Conservation (phyloP, 2,329 filamentous ascomycete genomes). For the Aspergillus niger region DNA sequence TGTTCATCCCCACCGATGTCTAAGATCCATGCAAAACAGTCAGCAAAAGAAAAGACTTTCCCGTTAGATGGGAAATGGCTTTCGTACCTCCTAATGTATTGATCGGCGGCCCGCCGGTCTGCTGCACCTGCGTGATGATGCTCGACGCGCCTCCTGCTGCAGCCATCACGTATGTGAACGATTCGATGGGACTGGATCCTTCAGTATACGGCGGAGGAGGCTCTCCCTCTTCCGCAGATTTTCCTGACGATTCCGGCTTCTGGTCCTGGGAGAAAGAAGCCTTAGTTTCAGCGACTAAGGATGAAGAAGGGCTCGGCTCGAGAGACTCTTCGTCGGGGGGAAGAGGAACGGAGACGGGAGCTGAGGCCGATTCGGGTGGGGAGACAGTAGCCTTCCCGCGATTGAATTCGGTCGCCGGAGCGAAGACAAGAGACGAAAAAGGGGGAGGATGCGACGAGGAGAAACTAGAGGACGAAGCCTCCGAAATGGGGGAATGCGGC, state of each 20-base stretch:
- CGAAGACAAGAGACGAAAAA: conserved; percentile 65
- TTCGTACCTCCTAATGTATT: conserved; percentile 82
- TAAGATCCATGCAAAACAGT: conserved; percentile 34
- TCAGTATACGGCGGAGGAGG: conserved; percentile 95
- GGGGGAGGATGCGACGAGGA: conserved; percentile 61
- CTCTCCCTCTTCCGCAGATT: conserved; percentile 77
- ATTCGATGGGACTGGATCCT: conserved; percentile 84
- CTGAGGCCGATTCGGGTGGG: conserved; percentile 50
- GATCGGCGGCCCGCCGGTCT: conserved; percentile 80
- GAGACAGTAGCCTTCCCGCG: conserved; percentile 46
- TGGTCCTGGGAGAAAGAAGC: conserved; percentile 78
- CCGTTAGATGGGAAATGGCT: neutral
- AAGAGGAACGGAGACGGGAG: conserved; percentile 55
- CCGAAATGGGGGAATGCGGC: conserved; percentile 39
- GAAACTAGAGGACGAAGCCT: conserved; percentile 50
- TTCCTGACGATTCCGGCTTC: conserved; percentile 73
- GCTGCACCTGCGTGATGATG: conserved; percentile 98
- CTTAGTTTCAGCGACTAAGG: conserved; percentile 73
- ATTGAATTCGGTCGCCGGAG: conserved; percentile 43
- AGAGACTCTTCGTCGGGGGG: conserved; percentile 54
- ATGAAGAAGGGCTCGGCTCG: conserved; percentile 47
- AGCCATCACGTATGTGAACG: conserved; percentile 97
- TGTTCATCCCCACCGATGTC: conserved; percentile 89
- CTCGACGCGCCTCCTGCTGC: conserved; percentile 94
- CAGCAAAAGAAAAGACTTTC: conserved; percentile 15